Evolutionary conservation across 108 stramenopile genomes (phyloP).

Genomic region (Aurantiochytrium sp.): DNA sequence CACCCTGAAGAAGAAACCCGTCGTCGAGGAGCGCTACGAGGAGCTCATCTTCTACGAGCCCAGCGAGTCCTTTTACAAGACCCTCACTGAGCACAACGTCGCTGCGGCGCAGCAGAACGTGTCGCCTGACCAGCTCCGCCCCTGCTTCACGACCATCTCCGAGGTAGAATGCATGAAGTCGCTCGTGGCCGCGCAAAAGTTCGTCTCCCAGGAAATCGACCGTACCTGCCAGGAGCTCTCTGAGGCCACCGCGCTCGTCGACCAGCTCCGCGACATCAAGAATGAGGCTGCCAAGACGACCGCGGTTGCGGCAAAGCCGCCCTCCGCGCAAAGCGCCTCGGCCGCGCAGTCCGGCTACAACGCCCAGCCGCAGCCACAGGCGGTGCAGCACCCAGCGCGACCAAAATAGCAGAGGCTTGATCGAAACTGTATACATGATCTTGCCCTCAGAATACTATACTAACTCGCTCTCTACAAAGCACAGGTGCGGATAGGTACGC

Average conservation of each 20-base stretch:
- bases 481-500: too few relatives aligned
- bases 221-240: not conserved
- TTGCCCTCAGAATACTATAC: too few relatives aligned
- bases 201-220: constrained; percentile 20
- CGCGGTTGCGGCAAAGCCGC: not conserved
- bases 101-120: not conserved
- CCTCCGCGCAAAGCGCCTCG: not conserved
- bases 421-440: too few relatives aligned
- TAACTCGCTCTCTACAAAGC: too few relatives aligned
- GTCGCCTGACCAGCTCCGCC: not conserved
- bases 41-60: constrained; percentile 85
- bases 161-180: constrained; percentile 16
- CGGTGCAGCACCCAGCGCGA: too few relatives aligned
- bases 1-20: constrained; percentile 55
- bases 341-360: too few relatives aligned
- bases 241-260: not conserved
- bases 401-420: too few relatives aligned
- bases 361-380: too few relatives aligned
- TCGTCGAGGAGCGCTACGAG: constrained; percentile 86
- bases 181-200: not conserved
- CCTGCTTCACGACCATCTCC: not conserved
- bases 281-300: not conserved
- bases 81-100: not conserved
- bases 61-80: constrained; percentile 45
- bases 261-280: not conserved